A percentile compares a stretch with the other conserved stretches of the same genome.
phyloP scores from a whole-genome alignment of 257 asterid species.

The Solanum sejunctum region DNA sequence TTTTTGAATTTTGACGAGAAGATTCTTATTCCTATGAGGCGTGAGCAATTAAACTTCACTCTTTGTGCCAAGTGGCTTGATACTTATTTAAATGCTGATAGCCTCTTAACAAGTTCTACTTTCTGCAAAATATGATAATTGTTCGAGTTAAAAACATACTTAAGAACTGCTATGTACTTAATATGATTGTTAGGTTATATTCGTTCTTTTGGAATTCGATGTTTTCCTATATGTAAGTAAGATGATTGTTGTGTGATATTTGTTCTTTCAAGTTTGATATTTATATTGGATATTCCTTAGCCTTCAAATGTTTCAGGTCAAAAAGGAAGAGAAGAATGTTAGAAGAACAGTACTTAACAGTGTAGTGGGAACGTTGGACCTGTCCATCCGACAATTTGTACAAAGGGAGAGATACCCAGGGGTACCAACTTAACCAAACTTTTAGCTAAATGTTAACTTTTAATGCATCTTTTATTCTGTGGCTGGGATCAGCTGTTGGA shows the following conservation, averaged over 20 bases:
- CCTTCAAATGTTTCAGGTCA: conserved; percentile 39
- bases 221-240: background rate
- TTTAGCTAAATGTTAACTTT: background rate
- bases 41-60: background rate
- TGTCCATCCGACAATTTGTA: conserved; percentile 61
- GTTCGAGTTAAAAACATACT: background rate
- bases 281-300: background rate
- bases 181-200: background rate
- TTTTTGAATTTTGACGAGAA: background rate
- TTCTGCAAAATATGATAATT: background rate
- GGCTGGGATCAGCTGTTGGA: background rate
- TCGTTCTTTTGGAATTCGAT: background rate
- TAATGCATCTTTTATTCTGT: background rate
- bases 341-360: conserved; percentile 84
- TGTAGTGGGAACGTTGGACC: conserved; percentile 84
- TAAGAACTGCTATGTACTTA: background rate
- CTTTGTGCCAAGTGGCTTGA: background rate
- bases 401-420: conserved; percentile 78
- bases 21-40: background rate
- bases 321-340: conserved; percentile 68
- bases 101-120: background rate
- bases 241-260: background rate
- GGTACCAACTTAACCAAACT: conserved; percentile 31
- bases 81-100: background rate
- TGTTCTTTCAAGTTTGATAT: background rate